phyloP scores from a whole-genome alignment of 2,329 filamentous ascomycete genomes.

The Colletotrichum caudatum region DNA sequence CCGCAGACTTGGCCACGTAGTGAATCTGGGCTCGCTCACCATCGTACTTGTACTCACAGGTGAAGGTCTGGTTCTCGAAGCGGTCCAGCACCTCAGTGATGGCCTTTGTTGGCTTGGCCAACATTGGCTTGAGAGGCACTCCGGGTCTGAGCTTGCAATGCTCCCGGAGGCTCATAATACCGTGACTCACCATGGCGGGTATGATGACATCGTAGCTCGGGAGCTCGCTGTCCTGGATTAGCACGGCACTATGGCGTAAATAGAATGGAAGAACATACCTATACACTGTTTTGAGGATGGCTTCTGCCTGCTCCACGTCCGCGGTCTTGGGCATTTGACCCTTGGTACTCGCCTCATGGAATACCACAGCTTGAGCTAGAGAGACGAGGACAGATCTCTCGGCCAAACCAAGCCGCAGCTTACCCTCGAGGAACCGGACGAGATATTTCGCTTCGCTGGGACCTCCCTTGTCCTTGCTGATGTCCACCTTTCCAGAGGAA shows the following conservation, averaged over 20 bases:
- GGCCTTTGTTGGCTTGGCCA: constrained; percentile 97
- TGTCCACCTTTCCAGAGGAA: constrained; percentile 83
- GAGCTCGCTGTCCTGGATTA: constrained; percentile 76
- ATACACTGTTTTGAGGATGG: constrained; percentile 90
- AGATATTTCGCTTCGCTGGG: constrained; percentile 96
- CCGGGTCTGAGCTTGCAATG: constrained; percentile 93
- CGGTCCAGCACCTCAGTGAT: constrained; percentile 97
- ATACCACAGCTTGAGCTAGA: constrained; percentile 87
- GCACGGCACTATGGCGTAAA: constrained; percentile 27
- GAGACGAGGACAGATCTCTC: constrained; percentile 93
- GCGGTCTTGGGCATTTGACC: constrained; percentile 78
- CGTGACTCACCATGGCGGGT: constrained; percentile 87
- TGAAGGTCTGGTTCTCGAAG: constrained; percentile 95
- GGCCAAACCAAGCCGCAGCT: constrained; percentile 89
- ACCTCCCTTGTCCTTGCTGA: constrained; percentile 91
- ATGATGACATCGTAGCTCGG: constrained; percentile 97
- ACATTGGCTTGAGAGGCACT: constrained; percentile 96
- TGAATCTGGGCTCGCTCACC: constrained; percentile 99
- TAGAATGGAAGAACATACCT: constrained; percentile 63
- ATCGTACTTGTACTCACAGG: constrained; percentile 99
- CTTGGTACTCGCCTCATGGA: constrained; percentile 80
- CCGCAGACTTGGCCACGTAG: constrained; percentile 86
- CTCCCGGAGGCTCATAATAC: constrained; percentile 84
- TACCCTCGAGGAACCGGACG: constrained; percentile 92
- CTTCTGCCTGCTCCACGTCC: constrained; percentile 85